Conservation (phyloP, 495 filamentous ascomycete species). For the Lophiostoma macrostomum region DNA sequence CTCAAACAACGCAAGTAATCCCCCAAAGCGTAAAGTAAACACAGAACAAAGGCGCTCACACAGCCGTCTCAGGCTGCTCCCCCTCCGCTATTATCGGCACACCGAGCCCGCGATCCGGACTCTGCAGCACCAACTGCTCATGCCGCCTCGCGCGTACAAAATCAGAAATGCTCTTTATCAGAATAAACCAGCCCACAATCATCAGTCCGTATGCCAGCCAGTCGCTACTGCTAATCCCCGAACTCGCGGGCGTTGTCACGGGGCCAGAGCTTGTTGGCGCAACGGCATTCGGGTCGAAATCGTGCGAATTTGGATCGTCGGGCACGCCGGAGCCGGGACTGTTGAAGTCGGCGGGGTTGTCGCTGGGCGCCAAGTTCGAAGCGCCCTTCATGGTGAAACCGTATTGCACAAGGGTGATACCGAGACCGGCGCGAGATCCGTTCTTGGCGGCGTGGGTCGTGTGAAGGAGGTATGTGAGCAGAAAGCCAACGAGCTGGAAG, state of each 20-base stretch:
- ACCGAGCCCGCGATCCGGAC: constrained; percentile 83
- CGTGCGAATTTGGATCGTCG: constrained; percentile 82
- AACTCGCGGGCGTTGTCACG: constrained; percentile 24
- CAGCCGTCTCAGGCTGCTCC: constrained; percentile 77
- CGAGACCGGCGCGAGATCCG: constrained; percentile 87
- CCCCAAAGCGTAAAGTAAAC: neutral
- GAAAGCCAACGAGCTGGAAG: constrained; percentile 95
- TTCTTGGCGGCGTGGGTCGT: constrained; percentile 98
- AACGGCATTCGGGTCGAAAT: constrained; percentile 74
- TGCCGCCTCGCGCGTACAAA: constrained; percentile 83
- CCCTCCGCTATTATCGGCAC: constrained; percentile 86
- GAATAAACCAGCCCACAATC: constrained; percentile 97
- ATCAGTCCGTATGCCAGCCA: constrained; percentile 92
- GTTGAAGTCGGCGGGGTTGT: constrained; percentile 34
- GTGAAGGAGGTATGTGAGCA: constrained; percentile 95
- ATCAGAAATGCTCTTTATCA: constrained; percentile 86
- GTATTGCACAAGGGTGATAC: constrained; percentile 93
- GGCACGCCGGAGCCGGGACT: constrained; percentile 57
- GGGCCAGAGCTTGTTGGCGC: constrained; percentile 40
- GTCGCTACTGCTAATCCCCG: constrained; percentile 65
- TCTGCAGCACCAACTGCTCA: constrained; percentile 89
- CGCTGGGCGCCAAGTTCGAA: constrained; percentile 37
- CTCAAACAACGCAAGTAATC: too few species aligned
- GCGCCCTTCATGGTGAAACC: constrained; percentile 84
- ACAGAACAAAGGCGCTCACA: constrained; percentile 46